These are phyloP conservation scores for Colletotrichum higginsianum DNA, from an alignment of 2,329 filamentous ascomycete species.

Conservation along the genomic window DNA sequence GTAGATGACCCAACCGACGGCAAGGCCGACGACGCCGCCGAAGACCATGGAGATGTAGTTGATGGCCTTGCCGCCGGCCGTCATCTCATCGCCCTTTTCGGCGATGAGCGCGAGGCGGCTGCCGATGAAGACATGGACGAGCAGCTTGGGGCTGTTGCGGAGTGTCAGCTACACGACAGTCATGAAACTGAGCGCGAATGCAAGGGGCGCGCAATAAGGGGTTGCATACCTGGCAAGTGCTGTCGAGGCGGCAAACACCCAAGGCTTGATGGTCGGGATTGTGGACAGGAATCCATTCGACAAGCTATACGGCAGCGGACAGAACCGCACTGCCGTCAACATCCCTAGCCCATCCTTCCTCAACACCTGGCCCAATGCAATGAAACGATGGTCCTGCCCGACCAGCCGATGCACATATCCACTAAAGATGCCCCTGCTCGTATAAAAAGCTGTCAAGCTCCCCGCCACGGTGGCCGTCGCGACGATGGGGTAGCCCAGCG, in stretches of 20 bases:
- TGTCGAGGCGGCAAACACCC: slow-evolving; percentile 85
- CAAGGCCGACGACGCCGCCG: slow-evolving; percentile 78
- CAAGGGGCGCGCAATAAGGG: background rate
- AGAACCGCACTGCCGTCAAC: slow-evolving; percentile 91
- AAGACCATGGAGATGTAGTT: slow-evolving; percentile 87
- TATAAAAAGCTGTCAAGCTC: slow-evolving; percentile 83
- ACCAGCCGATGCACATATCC: slow-evolving; percentile 85
- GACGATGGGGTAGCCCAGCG: slow-evolving; percentile 84
- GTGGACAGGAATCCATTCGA: slow-evolving; percentile 96
- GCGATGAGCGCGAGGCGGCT: slow-evolving; percentile 85
- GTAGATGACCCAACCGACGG: slow-evolving; percentile 90
- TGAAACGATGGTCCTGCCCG: slow-evolving; percentile 87
- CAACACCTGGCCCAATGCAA: slow-evolving; percentile 88
- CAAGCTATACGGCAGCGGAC: slow-evolving; percentile 91
- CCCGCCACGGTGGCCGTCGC: slow-evolving; percentile 84
- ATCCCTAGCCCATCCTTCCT: slow-evolving; percentile 92
- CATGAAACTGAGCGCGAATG: background rate
- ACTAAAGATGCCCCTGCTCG: slow-evolving; percentile 84
- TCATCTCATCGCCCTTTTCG: slow-evolving; percentile 89
- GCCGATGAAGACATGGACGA: slow-evolving; percentile 95
- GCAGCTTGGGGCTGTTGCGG: slow-evolving; percentile 80
- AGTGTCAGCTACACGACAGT: slow-evolving; percentile 25
- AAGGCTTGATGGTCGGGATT: slow-evolving; percentile 86
- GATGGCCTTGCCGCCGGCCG: slow-evolving; percentile 80
- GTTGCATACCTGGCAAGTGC: slow-evolving; percentile 74